Evolutionary conservation across 1,139 yeast species (phyloP).

Genomic region (Pichia sp.): DNA sequence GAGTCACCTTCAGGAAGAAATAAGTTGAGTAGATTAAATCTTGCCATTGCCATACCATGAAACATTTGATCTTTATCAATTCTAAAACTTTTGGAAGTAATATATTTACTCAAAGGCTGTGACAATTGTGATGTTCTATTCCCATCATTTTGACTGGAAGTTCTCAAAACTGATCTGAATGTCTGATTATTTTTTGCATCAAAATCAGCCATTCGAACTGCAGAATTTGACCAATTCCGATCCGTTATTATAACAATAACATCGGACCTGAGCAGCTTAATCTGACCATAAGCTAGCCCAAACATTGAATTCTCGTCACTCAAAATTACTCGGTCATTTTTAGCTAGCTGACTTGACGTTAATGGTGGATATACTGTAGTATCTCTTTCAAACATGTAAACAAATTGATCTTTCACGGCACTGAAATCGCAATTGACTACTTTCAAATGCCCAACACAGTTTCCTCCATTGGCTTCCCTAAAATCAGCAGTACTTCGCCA

Average conservation of each 20-base stretch:
- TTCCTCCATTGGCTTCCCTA: slow-evolving; percentile 59
- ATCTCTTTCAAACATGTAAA: slow-evolving; percentile 47
- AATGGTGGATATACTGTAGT: slow-evolving; percentile 24
- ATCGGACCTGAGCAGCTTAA: slow-evolving; percentile 42
- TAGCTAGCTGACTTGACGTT: slow-evolving; percentile 43
- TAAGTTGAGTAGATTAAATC: slow-evolving; percentile 69
- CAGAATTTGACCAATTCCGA: slow-evolving; percentile 48
- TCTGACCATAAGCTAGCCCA: slow-evolving; percentile 62
- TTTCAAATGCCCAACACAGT: slow-evolving; percentile 48
- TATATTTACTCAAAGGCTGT: neutral
- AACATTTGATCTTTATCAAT: slow-evolving; percentile 79
- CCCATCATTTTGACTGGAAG: neutral
- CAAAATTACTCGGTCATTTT: slow-evolving; percentile 56
- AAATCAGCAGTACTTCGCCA: slow-evolving; percentile 62
- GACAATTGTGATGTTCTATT: neutral
- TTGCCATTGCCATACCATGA: slow-evolving; percentile 69
- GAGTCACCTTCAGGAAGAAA: slow-evolving; percentile 50
- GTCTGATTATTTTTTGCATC: slow-evolving; percentile 44
- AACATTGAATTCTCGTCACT: slow-evolving; percentile 82
- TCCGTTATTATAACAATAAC: slow-evolving; percentile 43
- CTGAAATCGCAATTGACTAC: slow-evolving; percentile 32
- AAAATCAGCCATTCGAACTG: slow-evolving; percentile 40
- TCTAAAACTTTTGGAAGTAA: slow-evolving; percentile 40
- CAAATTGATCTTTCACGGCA: slow-evolving; percentile 34
- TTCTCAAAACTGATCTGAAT: slow-evolving; percentile 40